Evolutionary conservation across 768 basidiomycete genomes (phyloP).

Genomic region (Trametes maxima): DNA sequence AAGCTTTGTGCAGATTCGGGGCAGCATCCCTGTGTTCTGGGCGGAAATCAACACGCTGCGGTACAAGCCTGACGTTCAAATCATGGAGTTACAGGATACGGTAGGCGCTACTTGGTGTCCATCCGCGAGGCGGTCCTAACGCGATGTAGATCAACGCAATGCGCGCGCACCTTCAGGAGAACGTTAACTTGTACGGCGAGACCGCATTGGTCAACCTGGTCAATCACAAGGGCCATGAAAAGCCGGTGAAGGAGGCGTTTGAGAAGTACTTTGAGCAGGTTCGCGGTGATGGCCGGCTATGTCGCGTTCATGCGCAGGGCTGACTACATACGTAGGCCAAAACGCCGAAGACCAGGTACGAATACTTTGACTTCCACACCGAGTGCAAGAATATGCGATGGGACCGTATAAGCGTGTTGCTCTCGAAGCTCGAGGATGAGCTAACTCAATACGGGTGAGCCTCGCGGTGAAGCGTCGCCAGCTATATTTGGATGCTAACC

Average conservation of each 20-base stretch:
- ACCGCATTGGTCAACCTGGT: slow-evolving; percentile 87
- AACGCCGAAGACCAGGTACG: slow-evolving; percentile 73
- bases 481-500: slow-evolving; percentile 1
- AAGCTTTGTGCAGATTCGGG: slow-evolving; percentile 92
- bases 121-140: slow-evolving; percentile 6
- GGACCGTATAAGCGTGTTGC: slow-evolving; percentile 85
- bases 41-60: slow-evolving; percentile 93
- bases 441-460: slow-evolving; percentile 68
- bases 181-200: slow-evolving; percentile 73
- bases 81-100: slow-evolving; percentile 91
- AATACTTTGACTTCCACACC: slow-evolving; percentile 97
- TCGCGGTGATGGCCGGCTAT: neutral
- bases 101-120: slow-evolving; percentile 45
- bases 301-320: neutral
- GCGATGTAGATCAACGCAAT: slow-evolving; percentile 63
- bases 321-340: slow-evolving; percentile 47
- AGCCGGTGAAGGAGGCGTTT: slow-evolving; percentile 93
- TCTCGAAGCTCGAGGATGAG: slow-evolving; percentile 75
- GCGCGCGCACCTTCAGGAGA: slow-evolving; percentile 72
- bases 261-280: slow-evolving; percentile 76
- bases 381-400: slow-evolving; percentile 95
- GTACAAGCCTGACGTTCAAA: slow-evolving; percentile 94
- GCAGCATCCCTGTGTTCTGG: slow-evolving; percentile 95
- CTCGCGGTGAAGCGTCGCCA: neutral
- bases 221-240: slow-evolving; percentile 91